A percentile compares a stretch with the other conserved stretches of the same genome.
These are phyloP conservation scores for Knoxia roxburghii DNA, from an alignment of 257 asterid genomes.

Conservation along the genomic window DNA sequence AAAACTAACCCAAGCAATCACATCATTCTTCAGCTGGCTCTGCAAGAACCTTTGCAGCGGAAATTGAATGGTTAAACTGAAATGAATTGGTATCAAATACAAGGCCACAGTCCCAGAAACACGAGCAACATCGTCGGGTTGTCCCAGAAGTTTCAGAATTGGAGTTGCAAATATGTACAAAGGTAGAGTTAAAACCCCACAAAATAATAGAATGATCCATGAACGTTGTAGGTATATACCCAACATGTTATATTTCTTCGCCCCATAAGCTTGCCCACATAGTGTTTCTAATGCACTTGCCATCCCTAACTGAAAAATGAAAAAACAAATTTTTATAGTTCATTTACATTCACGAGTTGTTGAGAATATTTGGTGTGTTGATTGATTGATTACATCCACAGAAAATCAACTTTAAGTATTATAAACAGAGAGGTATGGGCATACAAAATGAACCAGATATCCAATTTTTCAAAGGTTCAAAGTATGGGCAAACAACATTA, in stretches of 20 bases:
- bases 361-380: too few relatives aligned
- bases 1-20: constrained; percentile 51
- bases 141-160: constrained; percentile 56
- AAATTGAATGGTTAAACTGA: constrained; percentile 55
- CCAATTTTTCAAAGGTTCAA: too few relatives aligned
- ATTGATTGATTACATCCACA: too few relatives aligned
- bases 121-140: constrained; percentile 67
- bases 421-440: too few relatives aligned
- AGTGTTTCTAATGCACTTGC: constrained; percentile 90
- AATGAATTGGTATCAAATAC: constrained; percentile 68
- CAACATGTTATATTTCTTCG: constrained; percentile 69
- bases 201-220: constrained; percentile 49
- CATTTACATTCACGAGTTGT: too few relatives aligned
- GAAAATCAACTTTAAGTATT: too few relatives aligned
- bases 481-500: too few relatives aligned
- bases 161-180: constrained; percentile 56
- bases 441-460: too few relatives aligned
- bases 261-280: constrained; percentile 92
- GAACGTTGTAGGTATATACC: constrained; percentile 83
- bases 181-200: constrained; percentile 47
- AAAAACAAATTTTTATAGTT: too few relatives aligned
- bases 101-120: constrained; percentile 57
- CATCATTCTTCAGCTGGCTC: constrained; percentile 69
- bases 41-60: constrained; percentile 86
- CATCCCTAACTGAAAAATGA: constrained; percentile 56